Evolutionary conservation across 441 rosid species (phyloP), one percentile per base, ranked within the genome.

Genomic region (Euphorbia corollata): DNA sequence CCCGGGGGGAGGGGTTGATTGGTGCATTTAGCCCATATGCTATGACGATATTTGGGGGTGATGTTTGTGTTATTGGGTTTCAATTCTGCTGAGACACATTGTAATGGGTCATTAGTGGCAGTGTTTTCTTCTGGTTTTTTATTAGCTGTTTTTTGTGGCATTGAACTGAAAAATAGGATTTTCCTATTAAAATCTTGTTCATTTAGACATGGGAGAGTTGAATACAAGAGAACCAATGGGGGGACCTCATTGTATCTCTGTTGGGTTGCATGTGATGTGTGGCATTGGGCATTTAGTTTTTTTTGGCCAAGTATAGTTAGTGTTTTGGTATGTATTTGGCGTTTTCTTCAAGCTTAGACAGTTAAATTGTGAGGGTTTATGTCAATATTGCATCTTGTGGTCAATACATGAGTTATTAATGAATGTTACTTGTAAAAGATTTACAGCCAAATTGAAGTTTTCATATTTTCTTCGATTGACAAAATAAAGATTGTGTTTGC

Each of bases 331-430:
- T 34, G 13, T 10, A 43, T 43, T 43, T 43, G 48, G 13, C 48
- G 0, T 43, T 43, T 43, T 43, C 8, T 4, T 39, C 43, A 39
- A 39, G 10, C 38, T 34, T 34, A 34, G 6, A 34, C 38, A 34
- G 38, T 6, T 34, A 41, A 41, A 41, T 6, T 41, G 6, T 41
- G 6, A 12, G 10, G 47, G 47, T 41, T 41, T 41, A 41, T 41
- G 6, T 6, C n/a, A 5, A 5, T 5, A 24, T 64, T 20, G 43
- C 5, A 6, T 8, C 23, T 32, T 64, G 19, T 54, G 75, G 77
- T 75, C 71, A 64, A 75, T 61, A 27, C 64, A 73, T 65, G 68
- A 48, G 76, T 65, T 65, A 30, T 59, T 65, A 32, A 6, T 54
- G 24, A 61, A 51, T 47, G 30, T 51, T 65, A 34, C 32, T 27